These are phyloP conservation scores for Uromyces viciae-fabae DNA, from an alignment of 1,284 basidiomycete species.

Conservation along the genomic window DNA sequence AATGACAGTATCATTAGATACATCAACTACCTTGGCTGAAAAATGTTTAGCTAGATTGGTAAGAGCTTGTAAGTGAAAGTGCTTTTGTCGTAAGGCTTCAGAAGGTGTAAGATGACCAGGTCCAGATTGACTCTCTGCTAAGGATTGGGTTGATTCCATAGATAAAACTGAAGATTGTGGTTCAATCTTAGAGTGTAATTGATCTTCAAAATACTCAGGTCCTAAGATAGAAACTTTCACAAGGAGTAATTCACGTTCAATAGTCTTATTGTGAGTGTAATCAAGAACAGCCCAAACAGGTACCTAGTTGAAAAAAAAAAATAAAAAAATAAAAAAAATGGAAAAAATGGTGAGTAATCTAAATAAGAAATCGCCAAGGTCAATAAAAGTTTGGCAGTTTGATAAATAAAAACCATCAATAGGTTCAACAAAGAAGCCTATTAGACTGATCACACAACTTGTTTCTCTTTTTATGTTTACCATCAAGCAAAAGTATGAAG, in stretches of 20 bases:
- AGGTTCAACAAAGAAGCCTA: background rate
- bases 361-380: too few relatives aligned
- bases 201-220: constrained; percentile 91
- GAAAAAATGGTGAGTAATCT: background rate
- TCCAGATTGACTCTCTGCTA: constrained; percentile 61
- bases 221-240: constrained; percentile 94
- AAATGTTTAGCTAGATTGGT: constrained; percentile 82
- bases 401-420: constrained; percentile 15
- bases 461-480: too few relatives aligned
- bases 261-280: constrained; percentile 80
- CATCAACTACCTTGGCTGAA: constrained; percentile 86
- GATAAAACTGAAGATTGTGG: constrained; percentile 31
- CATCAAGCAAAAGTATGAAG: constrained; percentile 12
- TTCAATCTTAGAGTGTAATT: constrained; percentile 59
- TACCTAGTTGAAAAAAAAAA: constrained; percentile 66
- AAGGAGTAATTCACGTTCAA: constrained; percentile 80
- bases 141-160: constrained; percentile 51
- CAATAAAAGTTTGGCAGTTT: constrained; percentile 26
- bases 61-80: constrained; percentile 82
- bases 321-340: background rate
- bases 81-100: constrained; percentile 81
- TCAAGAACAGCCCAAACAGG: constrained; percentile 96
- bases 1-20: constrained; percentile 88
- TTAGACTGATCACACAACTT: constrained; percentile 27
- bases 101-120: constrained; percentile 63